A percentile compares a stretch with the other conserved stretches of the same genome.
These are phyloP conservation scores for Oleoguttula mirabilis DNA, from an alignment of 495 filamentous ascomycete genomes.

Conservation along the genomic window DNA sequence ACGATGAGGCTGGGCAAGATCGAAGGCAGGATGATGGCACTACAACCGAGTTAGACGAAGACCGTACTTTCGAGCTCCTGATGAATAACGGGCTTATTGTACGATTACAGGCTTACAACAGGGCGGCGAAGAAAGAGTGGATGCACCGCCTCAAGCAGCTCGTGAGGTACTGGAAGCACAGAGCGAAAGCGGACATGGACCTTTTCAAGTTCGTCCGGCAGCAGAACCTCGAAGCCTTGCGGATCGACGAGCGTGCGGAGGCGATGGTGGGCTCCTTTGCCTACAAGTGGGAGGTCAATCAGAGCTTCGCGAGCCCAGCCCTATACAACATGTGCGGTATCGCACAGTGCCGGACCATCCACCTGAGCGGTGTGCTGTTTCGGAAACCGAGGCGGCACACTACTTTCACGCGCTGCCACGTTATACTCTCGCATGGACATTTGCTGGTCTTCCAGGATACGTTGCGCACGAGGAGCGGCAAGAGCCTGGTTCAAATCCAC, in stretches of 20 bases:
- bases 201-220: conserved; percentile 45
- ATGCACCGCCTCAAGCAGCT: conserved; percentile 46
- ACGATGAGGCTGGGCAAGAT: conserved; percentile 36
- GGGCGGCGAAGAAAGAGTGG: conserved; percentile 50
- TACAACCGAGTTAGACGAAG: conserved; percentile 42
- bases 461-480: conserved; percentile 44
- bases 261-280: conserved; percentile 57
- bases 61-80: conserved; percentile 51
- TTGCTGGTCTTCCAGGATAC: conserved; percentile 54
- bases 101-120: conserved; percentile 54
- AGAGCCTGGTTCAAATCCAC: conserved; percentile 49
- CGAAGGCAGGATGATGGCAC: conserved; percentile 40
- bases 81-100: conserved; percentile 53
- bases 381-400: conserved; percentile 53
- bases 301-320: conserved; percentile 50
- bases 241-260: conserved; percentile 61
- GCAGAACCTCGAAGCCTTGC: conserved; percentile 49
- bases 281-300: conserved; percentile 60
- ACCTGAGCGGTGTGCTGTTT: conserved; percentile 43
- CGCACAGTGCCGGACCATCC: conserved; percentile 51
- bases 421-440: conserved; percentile 52
- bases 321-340: conserved; percentile 61
- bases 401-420: conserved; percentile 50
- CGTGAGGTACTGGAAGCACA: conserved; percentile 55
- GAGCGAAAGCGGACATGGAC: conserved; percentile 43